Evolutionary conservation across 2,329 filamentous ascomycete genomes (phyloP).

Genomic region (Penicillium crustosum): DNA sequence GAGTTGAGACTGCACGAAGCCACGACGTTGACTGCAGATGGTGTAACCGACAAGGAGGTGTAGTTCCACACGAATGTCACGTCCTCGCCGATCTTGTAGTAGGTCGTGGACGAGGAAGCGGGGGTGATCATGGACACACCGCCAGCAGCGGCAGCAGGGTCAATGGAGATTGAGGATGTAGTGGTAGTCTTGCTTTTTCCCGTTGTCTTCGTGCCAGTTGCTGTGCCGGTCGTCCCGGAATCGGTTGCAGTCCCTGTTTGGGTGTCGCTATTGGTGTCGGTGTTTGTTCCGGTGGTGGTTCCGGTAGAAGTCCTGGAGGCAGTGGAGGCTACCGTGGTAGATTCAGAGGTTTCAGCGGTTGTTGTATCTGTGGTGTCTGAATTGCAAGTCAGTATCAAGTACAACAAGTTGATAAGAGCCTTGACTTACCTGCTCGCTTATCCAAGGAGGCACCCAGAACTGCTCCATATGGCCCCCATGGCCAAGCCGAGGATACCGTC

Average conservation of each 20-base stretch:
- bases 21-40: slow-evolving; percentile 60
- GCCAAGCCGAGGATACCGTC: slow-evolving; percentile 33
- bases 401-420: neutral
- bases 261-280: slow-evolving; percentile 1
- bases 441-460: slow-evolving; percentile 21
- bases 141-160: slow-evolving; percentile 56
- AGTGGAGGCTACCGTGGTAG: slow-evolving; percentile 13
- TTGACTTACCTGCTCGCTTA: slow-evolving; percentile 29
- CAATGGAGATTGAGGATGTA: slow-evolving; percentile 47
- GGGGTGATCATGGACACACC: slow-evolving; percentile 64
- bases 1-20: slow-evolving; percentile 61
- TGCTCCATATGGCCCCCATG: slow-evolving; percentile 22
- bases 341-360: slow-evolving; percentile 17
- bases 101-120: slow-evolving; percentile 51
- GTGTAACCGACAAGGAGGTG: slow-evolving; percentile 61
- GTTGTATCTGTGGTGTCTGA: slow-evolving; percentile 22
- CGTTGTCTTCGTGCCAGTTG: slow-evolving; percentile 21
- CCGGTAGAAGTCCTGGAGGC: slow-evolving; percentile 19
- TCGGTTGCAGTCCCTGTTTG: slow-evolving; percentile 15
- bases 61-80: slow-evolving; percentile 70
- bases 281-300: slow-evolving; percentile 18
- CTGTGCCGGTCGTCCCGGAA: neutral
- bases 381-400: slow-evolving; percentile 4
- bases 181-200: slow-evolving; percentile 29
- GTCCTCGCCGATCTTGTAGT: slow-evolving; percentile 64